Evolutionary conservation across 2,329 filamentous ascomycete genomes (phyloP).

Genomic region (Atkinsonella texensis): DNA sequence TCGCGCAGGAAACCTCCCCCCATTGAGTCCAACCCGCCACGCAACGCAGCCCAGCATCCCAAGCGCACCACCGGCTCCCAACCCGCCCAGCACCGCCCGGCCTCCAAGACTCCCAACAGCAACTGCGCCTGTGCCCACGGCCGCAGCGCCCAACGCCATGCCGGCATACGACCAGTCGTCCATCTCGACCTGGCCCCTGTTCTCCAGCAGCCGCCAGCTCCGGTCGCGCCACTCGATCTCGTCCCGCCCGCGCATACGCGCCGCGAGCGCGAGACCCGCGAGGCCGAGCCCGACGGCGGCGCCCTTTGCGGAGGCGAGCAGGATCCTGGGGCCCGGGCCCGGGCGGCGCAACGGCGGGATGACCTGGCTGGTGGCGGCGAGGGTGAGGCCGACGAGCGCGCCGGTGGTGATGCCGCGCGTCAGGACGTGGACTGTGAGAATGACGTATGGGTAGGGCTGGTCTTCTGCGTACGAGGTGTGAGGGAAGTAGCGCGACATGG

Average conservation of each 20-base stretch:
- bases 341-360: conserved; percentile 18
- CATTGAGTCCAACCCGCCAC: conserved; percentile 41
- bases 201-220: conserved; percentile 49
- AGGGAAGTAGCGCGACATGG: conserved; percentile 44
- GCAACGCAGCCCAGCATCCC: conserved; percentile 36
- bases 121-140: conserved; percentile 18
- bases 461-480: conserved; percentile 50
- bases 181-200: conserved; percentile 40
- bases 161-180: conserved; percentile 43
- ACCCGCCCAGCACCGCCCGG: conserved; percentile 22
- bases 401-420: conserved; percentile 43
- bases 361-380: conserved; percentile 22
- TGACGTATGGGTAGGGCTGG: conserved; percentile 39
- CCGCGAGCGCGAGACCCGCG: conserved; percentile 29
- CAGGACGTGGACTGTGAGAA: conserved; percentile 48
- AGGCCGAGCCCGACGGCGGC: conserved; percentile 32
- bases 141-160: conserved; percentile 22
- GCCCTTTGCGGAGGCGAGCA: conserved; percentile 30
- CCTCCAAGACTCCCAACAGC: conserved; percentile 30
- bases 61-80: conserved; percentile 34
- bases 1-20: too few species aligned
- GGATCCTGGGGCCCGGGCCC: conserved; percentile 16
- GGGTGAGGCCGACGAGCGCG: conserved; percentile 32
- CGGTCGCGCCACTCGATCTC: conserved; percentile 54
- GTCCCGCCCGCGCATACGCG: conserved; percentile 42